Conservation (phyloP, 2,329 filamentous ascomycete genomes). For the Talaromyces albobiverticillius region DNA sequence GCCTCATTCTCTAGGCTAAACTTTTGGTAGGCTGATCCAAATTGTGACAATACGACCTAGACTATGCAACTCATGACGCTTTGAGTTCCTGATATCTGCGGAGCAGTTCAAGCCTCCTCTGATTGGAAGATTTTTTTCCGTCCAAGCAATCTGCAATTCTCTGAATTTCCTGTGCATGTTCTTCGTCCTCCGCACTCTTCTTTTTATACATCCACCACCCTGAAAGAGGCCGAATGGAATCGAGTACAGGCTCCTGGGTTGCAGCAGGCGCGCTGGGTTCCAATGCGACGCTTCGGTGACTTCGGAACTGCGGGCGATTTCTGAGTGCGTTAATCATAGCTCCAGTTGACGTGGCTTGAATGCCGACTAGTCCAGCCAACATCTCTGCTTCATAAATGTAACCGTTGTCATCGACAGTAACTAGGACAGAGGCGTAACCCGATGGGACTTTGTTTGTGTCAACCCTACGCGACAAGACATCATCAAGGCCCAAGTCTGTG, state of each 20-base stretch:
- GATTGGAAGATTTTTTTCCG: too few species aligned
- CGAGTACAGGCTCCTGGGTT: neutral
- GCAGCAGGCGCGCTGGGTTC: neutral
- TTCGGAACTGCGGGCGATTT: too few species aligned
- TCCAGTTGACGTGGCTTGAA: neutral
- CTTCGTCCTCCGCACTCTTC: neutral
- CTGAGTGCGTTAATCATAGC: neutral
- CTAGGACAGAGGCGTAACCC: neutral
- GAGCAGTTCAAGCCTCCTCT: too few species aligned
- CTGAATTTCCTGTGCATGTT: neutral
- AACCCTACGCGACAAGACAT: neutral
- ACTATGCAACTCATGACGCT: too few species aligned
- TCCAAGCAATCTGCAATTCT: neutral
- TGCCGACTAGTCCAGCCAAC: neutral
- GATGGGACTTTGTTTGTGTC: neutral
- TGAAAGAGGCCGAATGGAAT: neutral
- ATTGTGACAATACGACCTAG: too few species aligned
- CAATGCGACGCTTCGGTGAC: too few species aligned
- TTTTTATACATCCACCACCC: neutral
- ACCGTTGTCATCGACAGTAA: neutral
- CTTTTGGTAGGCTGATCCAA: too few species aligned
- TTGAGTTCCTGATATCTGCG: too few species aligned
- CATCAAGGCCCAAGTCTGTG: neutral
- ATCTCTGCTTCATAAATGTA: neutral
- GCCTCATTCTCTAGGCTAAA: too few species aligned